phyloP scores from a whole-genome alignment of 1,139 yeast species.

The Pichia sp. region DNA sequence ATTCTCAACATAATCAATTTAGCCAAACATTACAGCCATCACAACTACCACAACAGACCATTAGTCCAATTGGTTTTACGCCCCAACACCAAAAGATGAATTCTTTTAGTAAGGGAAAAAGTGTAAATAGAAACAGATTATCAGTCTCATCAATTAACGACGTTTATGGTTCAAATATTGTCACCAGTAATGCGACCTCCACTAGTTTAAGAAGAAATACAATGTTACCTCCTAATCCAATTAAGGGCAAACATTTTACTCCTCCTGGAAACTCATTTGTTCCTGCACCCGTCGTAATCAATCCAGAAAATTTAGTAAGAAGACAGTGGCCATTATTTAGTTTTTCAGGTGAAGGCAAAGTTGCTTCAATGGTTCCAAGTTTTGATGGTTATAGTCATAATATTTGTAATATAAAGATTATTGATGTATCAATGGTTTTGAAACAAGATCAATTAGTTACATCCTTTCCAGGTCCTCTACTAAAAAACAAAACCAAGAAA shows the following conservation, averaged over 20 bases:
- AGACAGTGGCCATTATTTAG: conserved; percentile 75
- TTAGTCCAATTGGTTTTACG: background rate
- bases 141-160: conserved; percentile 19
- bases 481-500: conserved; percentile 48
- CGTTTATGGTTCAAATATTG: conserved; percentile 25
- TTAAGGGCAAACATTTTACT: conserved; percentile 2
- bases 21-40: conserved; percentile 3
- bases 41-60: background rate
- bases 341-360: conserved; percentile 50
- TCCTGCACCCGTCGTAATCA: conserved; percentile 32
- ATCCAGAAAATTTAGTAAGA: conserved; percentile 27
- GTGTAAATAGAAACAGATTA: conserved; percentile 1
- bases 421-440: conserved; percentile 31
- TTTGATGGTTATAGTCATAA: conserved; percentile 27
- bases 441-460: conserved; percentile 21
- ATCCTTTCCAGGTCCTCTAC: conserved; percentile 59
- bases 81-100: conserved; percentile 1
- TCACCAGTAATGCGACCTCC: conserved; percentile 22
- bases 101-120: conserved; percentile 2
- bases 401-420: conserved; percentile 26
- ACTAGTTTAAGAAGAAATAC: conserved; percentile 16
- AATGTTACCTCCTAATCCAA: conserved; percentile 21
- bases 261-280: conserved; percentile 9
- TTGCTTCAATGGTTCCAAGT: conserved; percentile 42
- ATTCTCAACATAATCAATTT: conserved; percentile 2